phyloP scores from a whole-genome alignment of 2,329 filamentous ascomycete species.

The Blastomyces percursus region DNA sequence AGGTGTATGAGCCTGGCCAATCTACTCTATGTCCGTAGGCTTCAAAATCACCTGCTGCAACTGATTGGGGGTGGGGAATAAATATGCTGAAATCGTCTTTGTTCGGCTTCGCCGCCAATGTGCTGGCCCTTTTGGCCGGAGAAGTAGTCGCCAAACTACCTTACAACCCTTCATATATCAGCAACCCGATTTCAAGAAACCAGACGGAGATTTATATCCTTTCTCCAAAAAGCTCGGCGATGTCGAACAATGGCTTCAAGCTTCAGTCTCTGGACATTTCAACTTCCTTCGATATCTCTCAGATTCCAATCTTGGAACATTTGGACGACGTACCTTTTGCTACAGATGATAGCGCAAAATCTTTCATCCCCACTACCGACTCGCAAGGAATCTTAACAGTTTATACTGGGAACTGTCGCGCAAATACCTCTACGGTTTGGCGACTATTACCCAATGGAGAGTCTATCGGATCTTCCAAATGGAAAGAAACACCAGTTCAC shows the following conservation, averaged over 20 bases:
- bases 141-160: conserved; percentile 6
- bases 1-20: neutral
- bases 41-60: neutral
- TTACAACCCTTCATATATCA: conserved; percentile 16
- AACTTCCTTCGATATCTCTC: conserved; percentile 16
- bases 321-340: conserved; percentile 1
- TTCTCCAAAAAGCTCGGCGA: conserved; percentile 3
- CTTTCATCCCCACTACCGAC: conserved; percentile 59
- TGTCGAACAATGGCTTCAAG: conserved; percentile 10
- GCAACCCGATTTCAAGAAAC: conserved; percentile 9
- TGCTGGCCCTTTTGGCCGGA: neutral
- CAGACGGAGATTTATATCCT: conserved; percentile 10
- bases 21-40: neutral
- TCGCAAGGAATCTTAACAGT: conserved; percentile 59
- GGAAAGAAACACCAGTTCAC: conserved; percentile 34
- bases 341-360: conserved; percentile 26
- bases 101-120: neutral
- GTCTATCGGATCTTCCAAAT: conserved; percentile 52
- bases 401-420: conserved; percentile 58
- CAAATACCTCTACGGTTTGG: conserved; percentile 11
- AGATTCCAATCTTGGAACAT: conserved; percentile 29
- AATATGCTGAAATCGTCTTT: conserved; percentile 10
- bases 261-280: conserved; percentile 12
- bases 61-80: neutral
- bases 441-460: conserved; percentile 26